Evolutionary conservation across 148 eudicot genomes (phyloP), one percentile per base, ranked within the genome.

Genomic region (Silene latifolia): DNA sequence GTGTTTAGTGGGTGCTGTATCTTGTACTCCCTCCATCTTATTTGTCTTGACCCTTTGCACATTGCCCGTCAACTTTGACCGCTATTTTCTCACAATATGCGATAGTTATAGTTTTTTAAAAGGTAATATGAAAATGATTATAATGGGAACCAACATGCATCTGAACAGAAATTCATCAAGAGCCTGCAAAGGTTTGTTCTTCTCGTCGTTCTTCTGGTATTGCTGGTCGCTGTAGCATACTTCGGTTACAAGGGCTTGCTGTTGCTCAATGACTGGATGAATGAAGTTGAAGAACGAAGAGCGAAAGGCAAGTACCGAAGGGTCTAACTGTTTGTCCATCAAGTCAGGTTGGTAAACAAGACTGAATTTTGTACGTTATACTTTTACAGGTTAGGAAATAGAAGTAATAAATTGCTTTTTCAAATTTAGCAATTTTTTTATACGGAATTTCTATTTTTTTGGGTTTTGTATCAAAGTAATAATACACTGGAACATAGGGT

Each of bases 181-280:
- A 48, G 70, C 20, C 47, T 88, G 39, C 56, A 73, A 82, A 82
- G 74, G 78, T 60, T 89, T 59, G 42, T 86, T 68, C 71, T 90
- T 72, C 6, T 86, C 39, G 71, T 87, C 42, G 63, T 72, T 67
- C 51, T 92, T 76, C 63, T 83, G 56, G 80, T 84, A 42, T 72
- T 77, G 57, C 32, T 92, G 47, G 67, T 79, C 63, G 87, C 87
- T 59, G 73, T 73, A 53, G 81, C 74, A 25, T 95, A 86, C 69
- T 88, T 67, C 24, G 91, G 98, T 14, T 95, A 95, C 79, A 89
- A 83, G 63, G 97, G 96, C 63, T 90, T 95, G 48, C 60, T 92
- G 69, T 69, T 84, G 83, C 85, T 95, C 42, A 79, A 84, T 35
- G 97, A 92, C 74, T 88, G 96, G 96, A 95, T 95, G 99, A 90